Evolutionary conservation across 495 filamentous ascomycete species (phyloP).

Genomic region (Sabuloglossum arenarium): DNA sequence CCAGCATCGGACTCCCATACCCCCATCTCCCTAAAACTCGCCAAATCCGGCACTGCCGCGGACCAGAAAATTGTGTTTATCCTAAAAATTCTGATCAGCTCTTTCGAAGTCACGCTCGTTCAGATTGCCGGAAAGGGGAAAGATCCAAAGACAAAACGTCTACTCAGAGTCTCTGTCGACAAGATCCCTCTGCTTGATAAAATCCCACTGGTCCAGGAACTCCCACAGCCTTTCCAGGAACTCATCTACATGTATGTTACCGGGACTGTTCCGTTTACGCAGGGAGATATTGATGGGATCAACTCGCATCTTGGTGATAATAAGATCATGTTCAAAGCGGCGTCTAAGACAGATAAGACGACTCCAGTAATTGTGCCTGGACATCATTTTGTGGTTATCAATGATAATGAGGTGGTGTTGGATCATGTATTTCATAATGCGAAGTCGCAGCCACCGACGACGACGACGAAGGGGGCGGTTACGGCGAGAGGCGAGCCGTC

Average conservation of each 20-base stretch:
- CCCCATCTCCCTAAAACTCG: background rate
- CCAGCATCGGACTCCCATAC: background rate
- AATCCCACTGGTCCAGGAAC: conserved; percentile 17
- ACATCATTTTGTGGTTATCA: conserved; percentile 16
- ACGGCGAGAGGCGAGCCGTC: too few relatives aligned
- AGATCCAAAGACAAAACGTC: background rate
- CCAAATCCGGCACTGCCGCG: background rate
- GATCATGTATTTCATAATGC: conserved; percentile 15
- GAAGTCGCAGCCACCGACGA: background rate
- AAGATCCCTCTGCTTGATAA: conserved; percentile 9
- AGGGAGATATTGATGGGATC: too few relatives aligned
- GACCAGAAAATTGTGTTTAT: background rate
- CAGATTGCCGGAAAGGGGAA: background rate
- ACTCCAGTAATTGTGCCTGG: background rate
- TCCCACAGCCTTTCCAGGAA: conserved; percentile 24
- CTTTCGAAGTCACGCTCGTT: background rate
- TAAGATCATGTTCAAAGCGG: too few relatives aligned
- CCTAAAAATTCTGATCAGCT: background rate
- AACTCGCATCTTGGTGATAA: too few relatives aligned
- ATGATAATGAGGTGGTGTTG: conserved; percentile 10
- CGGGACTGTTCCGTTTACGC: too few relatives aligned
- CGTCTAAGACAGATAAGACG: background rate
- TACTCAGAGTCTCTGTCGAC: background rate
- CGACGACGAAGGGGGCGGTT: background rate
- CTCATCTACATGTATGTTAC: conserved; percentile 15